Evolutionary conservation across 2,329 filamentous ascomycete genomes (phyloP).

Genomic region (Ceratocystis albifundus): DNA sequence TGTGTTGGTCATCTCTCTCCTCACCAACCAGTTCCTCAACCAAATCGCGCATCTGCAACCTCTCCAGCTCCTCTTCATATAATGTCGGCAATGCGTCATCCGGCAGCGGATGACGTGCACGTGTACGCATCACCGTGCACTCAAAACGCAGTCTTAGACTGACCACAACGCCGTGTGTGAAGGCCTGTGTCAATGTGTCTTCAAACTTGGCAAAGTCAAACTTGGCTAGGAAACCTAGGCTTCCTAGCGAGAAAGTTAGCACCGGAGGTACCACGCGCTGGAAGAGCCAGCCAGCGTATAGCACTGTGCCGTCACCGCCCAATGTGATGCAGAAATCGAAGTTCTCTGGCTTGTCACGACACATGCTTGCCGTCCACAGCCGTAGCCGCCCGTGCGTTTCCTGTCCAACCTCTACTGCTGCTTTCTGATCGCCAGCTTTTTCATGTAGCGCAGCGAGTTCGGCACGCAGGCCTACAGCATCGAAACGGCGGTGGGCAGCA

Average conservation of each 20-base stretch:
- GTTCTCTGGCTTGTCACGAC: slow-evolving; percentile 62
- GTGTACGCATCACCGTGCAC: slow-evolving; percentile 80
- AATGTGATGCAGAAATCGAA: slow-evolving; percentile 92
- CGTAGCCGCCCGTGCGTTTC: slow-evolving; percentile 46
- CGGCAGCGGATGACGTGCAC: slow-evolving; percentile 31
- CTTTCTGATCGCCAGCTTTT: slow-evolving; percentile 28
- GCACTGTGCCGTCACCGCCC: slow-evolving; percentile 89
- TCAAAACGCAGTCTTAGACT: slow-evolving; percentile 83
- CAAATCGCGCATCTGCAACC: slow-evolving; percentile 47
- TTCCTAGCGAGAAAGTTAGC: slow-evolving; percentile 80
- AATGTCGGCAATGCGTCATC: slow-evolving; percentile 15
- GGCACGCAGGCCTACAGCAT: slow-evolving; percentile 54
- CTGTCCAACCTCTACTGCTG: slow-evolving; percentile 29
- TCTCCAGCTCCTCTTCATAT: slow-evolving; percentile 33
- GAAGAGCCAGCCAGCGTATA: slow-evolving; percentile 95
- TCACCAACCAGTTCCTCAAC: slow-evolving; percentile 85
- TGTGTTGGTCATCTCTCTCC: slow-evolving; percentile 70
- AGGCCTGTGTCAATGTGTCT: slow-evolving; percentile 57
- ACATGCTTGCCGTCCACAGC: slow-evolving; percentile 77
- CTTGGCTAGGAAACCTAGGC: slow-evolving; percentile 88
- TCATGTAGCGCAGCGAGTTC: slow-evolving; percentile 41
- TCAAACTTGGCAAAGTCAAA: slow-evolving; percentile 77
- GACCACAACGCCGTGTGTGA: slow-evolving; percentile 75
- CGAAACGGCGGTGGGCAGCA: slow-evolving; percentile 58
- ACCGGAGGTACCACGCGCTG: slow-evolving; percentile 91